Base-by-base conservation (phyloP, 2,329 filamentous ascomycete genomes). In the Lachnellula arida region DNA sequence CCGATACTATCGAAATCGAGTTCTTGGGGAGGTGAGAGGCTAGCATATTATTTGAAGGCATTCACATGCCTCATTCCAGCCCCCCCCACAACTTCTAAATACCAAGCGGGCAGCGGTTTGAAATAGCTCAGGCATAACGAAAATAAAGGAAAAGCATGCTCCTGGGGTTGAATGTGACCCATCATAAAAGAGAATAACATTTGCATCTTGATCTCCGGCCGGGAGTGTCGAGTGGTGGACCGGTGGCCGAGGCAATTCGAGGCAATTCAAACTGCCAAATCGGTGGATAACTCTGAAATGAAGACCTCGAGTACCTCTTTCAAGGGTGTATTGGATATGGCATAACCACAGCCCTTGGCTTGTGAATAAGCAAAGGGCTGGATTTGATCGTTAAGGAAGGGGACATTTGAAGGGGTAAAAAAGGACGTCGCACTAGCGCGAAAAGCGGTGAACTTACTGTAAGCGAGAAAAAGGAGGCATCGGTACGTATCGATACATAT, bases 41-140 rank as follows among this genome's bases (percentile, higher is more conserved):
- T 22, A 35, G 22, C 17, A 23, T 25, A 46, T 11, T n/a, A 8
- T 56, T 39, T 49, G 55, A 57, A 46, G 46, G 46, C 28, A 53
- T 53, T 57, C 49, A 25, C 54, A 39, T 51, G 44, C 55, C 55
- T 12, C 37, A 42, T 17, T 37, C 54, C 55, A 57, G 46, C 50
- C 55, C 48, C 55, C 25, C n/a, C 55, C 25, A 23, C 23, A 35
- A 37, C 25, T 37, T 46, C 19, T 15, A 11, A 17, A 49, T 32
- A 8, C 8, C 28, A 14, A 15, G 34, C 37, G 14, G 23, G 44
- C 19, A 25, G 6, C 12, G 6, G 44, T 12, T 14, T n/a, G 3
- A 15, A 5, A 28, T 25, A 23, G 23, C 44, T 44, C 23, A 44
- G 19, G 23, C 11, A 44, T 44, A 17, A 44, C 42, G 11, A 22